Base-by-base conservation (phyloP, 257 asterid species). In the Plantago elongata region DNA sequence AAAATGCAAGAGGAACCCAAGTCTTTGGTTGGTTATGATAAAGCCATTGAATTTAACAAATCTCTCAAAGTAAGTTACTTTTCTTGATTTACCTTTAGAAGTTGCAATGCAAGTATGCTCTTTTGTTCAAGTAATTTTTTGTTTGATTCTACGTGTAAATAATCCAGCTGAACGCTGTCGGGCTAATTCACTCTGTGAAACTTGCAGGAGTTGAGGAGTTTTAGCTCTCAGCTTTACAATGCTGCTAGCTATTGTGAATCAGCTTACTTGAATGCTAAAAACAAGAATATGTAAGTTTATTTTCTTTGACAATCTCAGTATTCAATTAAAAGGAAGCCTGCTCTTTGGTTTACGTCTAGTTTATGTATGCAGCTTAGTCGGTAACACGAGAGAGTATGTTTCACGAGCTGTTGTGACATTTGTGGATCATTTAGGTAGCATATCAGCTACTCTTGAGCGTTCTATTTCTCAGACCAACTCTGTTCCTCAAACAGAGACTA, bases 181-280 rank as follows among this genome's bases (percentile, higher is more conserved):
- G 30, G 9, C 46, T 17, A 10, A 3, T 14, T 16, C 11, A 13
- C 43, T 49, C 40, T 55, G 16, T 15, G 9, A 22, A 27, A 6
- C 40, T 67, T 75, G 73, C 78, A 84, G 93, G 95, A 87, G 70
- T 77, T 87, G 12, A 84, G 69, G 72, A 74, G 74, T 30, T 77
- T 87, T 60, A 65, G 90, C 57, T 77, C 88, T 68, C 88, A 84
- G 67, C 79, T 87, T 57, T 78, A 82, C 66, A 64, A 68, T 45
- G 94, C 94, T 60, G 95, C 95, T 61, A 83, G 79, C 63, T 81
- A 77, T 46, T 87, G 88, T 55, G 85, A 80, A 79, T 45, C 75
- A 2, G 46, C 80, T 16, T 87, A 77, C 79, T 62, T 74, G 63
- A 78, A 69, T 7, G 65, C 90, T 11, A 54, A 69, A 62, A 65